Evolutionary conservation across 768 basidiomycete species (phyloP), one percentile per base, ranked within the genome.

Genomic region (Lyophyllum atratum): DNA sequence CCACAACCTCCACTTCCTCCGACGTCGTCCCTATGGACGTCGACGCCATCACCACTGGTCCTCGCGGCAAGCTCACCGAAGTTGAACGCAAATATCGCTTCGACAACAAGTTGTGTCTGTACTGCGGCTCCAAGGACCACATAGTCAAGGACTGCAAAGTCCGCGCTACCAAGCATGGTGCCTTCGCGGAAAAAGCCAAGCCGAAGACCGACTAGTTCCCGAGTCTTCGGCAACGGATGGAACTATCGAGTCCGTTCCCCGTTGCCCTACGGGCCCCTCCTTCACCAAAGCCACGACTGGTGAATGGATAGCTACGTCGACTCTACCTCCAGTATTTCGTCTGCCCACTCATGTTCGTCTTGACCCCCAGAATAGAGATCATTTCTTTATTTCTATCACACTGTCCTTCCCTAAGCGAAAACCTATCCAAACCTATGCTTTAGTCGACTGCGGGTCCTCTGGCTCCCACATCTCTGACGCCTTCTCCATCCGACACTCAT

Each of bases 391-490:
- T 46, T 50, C 59, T 46, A 43, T 73, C 47, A 63, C 50, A 17
- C 63, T 73, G 42, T 49, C 29, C 22, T 72, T 77, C 54, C 73
- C 75, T 25, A 63, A 69, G 26, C 61, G 63, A 42, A 63, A 65
- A 60, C 60, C 69, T 31, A 66, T 76, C 46, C 39, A 59, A 25
- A 77, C 71, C 12, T 73, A 65, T 56, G 73, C 73, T 33, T 65
- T 79, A 24, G 52, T 79, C 51, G 73, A 79, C 58, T 72, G 52
- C 49, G 73, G 76, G 19, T 22, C 77, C 75, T 54, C 65, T n/a
- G n/a, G n/a, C n/a, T n/a, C n/a, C n/a, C n/a, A n/a, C n/a, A n/a
- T n/a, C n/a, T n/a, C n/a, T n/a, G n/a, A n/a, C n/a, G n/a, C n/a
- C n/a, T n/a, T n/a, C n/a, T n/a, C 71, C 11, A 51, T 64, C 34